Evolutionary conservation across 73 alveolate genomes (phyloP).

Genomic region (Paramecium sexaurelia): DNA sequence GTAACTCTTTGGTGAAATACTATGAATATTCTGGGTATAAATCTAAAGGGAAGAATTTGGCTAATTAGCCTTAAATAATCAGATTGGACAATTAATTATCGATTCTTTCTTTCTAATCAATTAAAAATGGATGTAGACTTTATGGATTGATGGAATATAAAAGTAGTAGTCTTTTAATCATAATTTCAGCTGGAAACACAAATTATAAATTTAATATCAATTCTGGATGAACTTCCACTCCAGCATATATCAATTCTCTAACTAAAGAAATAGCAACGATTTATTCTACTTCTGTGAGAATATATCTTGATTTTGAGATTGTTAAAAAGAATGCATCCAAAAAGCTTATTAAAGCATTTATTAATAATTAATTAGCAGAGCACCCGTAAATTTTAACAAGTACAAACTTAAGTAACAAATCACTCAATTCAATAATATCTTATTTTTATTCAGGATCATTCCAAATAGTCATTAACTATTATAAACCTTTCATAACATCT

Average conservation of each 20-base stretch:
- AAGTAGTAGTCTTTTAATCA: background rate
- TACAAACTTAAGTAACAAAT: background rate
- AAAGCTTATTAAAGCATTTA: background rate
- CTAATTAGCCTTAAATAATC: background rate
- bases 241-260: conserved; percentile 16
- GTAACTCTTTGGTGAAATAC: background rate
- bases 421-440: conserved; percentile 49
- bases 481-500: conserved; percentile 4
- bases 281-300: conserved; percentile 30
- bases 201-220: background rate
- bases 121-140: background rate
- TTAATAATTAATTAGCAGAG: background rate
- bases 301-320: background rate
- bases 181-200: conserved; percentile 2
- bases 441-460: background rate
- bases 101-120: background rate
- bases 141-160: background rate
- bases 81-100: background rate
- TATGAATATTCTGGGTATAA: background rate
- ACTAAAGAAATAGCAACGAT: background rate
- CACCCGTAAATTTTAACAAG: conserved; percentile 37
- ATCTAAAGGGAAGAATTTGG: conserved; percentile 14
- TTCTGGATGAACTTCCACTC: background rate
- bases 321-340: background rate
- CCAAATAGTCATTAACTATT: background rate